Evolutionary conservation across 83 land plant genomes (phyloP), one percentile per base, ranked within the genome.

Genomic region (Picea abies): DNA sequence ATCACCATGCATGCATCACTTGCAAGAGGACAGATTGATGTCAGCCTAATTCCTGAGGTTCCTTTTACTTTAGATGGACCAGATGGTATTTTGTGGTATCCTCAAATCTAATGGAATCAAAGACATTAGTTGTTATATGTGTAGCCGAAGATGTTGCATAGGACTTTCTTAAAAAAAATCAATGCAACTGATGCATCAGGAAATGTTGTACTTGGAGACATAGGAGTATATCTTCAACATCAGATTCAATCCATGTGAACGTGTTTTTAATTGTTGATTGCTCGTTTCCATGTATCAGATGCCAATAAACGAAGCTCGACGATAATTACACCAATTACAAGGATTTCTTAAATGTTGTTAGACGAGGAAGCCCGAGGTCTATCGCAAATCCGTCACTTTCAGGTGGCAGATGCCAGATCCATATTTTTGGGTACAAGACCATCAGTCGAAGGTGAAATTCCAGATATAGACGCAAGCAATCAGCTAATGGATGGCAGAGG

Each of bases 81-180:
- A 39, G 72, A 91, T 89, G 99, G 99, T 69, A 94, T 97, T 14
- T 82, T 96, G 32, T 81, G 87, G 23, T 93, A 92, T 79, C 88
- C 94, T 81, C 86, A 86, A 81, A 88, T 65, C 85, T 97, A 25
- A 80, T 97, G 77, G 82, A 90, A 84, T 91, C 91, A 60, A 95
- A 95, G 83, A 98, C 98, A 52, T 89, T 88, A 23, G 93, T 93
- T 86, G 97, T 97, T 23, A 82, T 97, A 20, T 97, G 97, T 86
- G 88, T 97, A 58, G 98, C 99, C 22, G 98, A 97, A 85, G 98
- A 98, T 76, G 98, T 97, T 79, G 99, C 96, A 32, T 97, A 97
- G 87, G 41, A 39, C 4, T 39, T 39, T 3, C 41, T 39, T 39
- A 4, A 86, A 93, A 84, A 94, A 91, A 78, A 89, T 90, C 47